Conservation (phyloP, 805 yeast species). For the Kluyveromyces aestuarii region DNA sequence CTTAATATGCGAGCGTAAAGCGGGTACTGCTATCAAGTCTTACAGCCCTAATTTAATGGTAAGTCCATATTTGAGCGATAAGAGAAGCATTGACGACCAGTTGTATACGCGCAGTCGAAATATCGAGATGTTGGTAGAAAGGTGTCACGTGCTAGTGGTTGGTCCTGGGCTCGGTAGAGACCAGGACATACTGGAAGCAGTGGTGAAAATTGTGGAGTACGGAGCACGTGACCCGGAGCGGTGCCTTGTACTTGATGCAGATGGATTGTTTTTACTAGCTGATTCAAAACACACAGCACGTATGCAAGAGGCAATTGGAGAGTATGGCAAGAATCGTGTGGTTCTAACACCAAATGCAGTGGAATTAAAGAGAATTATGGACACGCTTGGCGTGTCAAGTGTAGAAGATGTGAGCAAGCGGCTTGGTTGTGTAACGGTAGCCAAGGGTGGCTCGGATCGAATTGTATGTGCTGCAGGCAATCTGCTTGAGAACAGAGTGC, state of each 20-base stretch:
- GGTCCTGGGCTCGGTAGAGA: constrained; percentile 97
- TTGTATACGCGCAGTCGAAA: constrained; percentile 14
- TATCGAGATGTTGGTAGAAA: constrained; percentile 41
- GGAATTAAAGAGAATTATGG: constrained; percentile 64
- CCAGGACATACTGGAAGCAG: constrained; percentile 48
- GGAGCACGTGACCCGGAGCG: constrained; percentile 38
- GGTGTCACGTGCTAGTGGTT: constrained; percentile 74
- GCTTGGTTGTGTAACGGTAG: constrained; percentile 32
- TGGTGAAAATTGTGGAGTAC: constrained; percentile 43
- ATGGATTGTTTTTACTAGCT: constrained; percentile 64
- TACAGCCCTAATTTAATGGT: constrained; percentile 95
- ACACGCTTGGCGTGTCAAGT: constrained; percentile 35
- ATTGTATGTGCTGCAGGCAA: constrained; percentile 42
- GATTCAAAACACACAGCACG: constrained; percentile 25
- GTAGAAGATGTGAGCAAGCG: constrained; percentile 18
- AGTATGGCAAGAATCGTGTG: constrained; percentile 45
- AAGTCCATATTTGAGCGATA: constrained; percentile 73
- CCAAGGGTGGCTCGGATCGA: constrained; percentile 64
- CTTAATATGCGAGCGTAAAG: constrained; percentile 72
- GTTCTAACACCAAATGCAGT: constrained; percentile 84
- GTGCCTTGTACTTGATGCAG: constrained; percentile 84
- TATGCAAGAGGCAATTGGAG: constrained; percentile 31
- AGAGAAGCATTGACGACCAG: constrained; percentile 14
- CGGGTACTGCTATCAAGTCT: constrained; percentile 72
- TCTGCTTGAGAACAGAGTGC: constrained; percentile 34